Conservation (phyloP, 805 yeast genomes). For the Lachancea nothofagi region DNA sequence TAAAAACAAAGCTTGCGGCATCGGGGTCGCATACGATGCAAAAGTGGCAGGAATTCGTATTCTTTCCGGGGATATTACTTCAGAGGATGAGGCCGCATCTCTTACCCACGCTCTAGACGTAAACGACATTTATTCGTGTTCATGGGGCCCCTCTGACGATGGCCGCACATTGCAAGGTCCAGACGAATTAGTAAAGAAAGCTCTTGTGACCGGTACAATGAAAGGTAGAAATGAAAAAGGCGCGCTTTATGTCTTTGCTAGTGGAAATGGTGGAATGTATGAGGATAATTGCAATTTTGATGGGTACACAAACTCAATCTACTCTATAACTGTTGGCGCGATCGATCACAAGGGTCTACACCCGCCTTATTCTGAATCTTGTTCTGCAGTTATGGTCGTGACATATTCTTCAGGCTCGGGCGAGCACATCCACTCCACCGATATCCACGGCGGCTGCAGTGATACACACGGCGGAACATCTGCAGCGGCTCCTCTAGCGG, state of each 20-base stretch:
- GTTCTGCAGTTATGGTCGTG: conserved; percentile 91
- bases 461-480: conserved; percentile 90
- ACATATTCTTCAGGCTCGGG: conserved; percentile 90
- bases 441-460: conserved; percentile 63
- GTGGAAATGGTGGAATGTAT: conserved; percentile 82
- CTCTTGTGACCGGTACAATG: conserved; percentile 76
- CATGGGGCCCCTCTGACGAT: conserved; percentile 98
- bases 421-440: conserved; percentile 86
- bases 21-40: conserved; percentile 89
- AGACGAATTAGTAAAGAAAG: conserved; percentile 66
- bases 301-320: conserved; percentile 94
- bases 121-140: conserved; percentile 92
- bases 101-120: conserved; percentile 71
- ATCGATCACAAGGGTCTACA: conserved; percentile 81
- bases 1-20: conserved; percentile 80
- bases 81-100: conserved; percentile 89
- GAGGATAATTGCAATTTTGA: conserved; percentile 95
- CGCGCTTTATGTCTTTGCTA: conserved; percentile 87
- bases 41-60: conserved; percentile 88
- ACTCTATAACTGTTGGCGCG: conserved; percentile 92
- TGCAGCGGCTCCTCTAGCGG: conserved; percentile 98
- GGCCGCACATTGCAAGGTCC: conserved; percentile 87
- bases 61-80: conserved; percentile 69
- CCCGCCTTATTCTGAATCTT: conserved; percentile 86
- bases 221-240: conserved; percentile 82